Evolutionary conservation across 1,139 yeast species (phyloP), one percentile per base, ranked within the genome.

Genomic region (Suhomyces bribrorum): DNA sequence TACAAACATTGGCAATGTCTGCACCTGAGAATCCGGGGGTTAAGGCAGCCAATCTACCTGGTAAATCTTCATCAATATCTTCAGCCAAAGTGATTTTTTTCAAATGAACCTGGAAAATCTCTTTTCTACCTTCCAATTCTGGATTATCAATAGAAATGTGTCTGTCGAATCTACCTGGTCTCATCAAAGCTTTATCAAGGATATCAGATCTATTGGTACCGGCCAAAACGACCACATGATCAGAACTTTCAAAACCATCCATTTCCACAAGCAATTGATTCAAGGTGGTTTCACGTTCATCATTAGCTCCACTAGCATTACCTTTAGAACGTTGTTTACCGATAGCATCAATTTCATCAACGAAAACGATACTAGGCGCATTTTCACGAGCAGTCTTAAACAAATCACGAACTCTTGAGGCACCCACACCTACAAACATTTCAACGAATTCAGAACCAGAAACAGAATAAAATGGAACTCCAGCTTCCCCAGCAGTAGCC

Each of bases 391-490:
- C 98, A 32, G 88, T 87, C 54, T 85, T 81, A 63, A 92, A 92
- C 56, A 92, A 70, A 59, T 92, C 97, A 59, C 98, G 87, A 26
- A 92, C 98, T 60, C 98, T 79, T 15, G 95, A 85, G 2, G 98
- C 97, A 68, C 98, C 98, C 12, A 92, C 97, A 70, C 98, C 98
- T 26, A 89, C 97, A 69, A 89, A 92, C 97, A 92, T 90, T 64
- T 92, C 98, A 13, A 92, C 96, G 51, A 92, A 92, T 59, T 92
- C 97, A n/a, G 97, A 89, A 50, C 97, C 98, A 5, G 96, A 86
- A 9, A 92, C 97, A 12, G 96, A 85, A 50, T 81, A 80, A 57
- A 92, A 92, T 27, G 98, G 97, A 31, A 92, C 98, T 35, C 92
- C 95, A 0, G 97, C 97, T 64, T 92, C 98, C 48, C 98, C 98